These are phyloP conservation scores for Phytophthora sp. DNA, from an alignment of 352 stramenopile genomes.

Conservation along the genomic window DNA sequence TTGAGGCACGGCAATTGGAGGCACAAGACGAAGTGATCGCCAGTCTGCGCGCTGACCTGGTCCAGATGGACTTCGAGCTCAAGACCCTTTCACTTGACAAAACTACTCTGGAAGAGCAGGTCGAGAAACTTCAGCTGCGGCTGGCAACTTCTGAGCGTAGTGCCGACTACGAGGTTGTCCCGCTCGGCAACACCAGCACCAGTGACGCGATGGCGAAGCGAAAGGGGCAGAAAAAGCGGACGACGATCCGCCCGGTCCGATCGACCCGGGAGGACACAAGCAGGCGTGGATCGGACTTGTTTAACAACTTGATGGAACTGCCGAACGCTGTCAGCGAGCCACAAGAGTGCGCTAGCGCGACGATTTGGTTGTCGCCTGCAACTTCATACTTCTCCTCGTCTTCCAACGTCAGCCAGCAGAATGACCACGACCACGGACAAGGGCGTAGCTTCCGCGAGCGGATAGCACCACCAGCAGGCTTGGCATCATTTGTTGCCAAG, in stretches of 20 bases:
- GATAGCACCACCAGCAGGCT: slow-evolving; percentile 26
- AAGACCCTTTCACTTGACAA: slow-evolving; percentile 58
- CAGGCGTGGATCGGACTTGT: slow-evolving; percentile 37
- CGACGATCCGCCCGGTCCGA: slow-evolving; percentile 40
- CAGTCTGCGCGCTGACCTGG: slow-evolving; percentile 58
- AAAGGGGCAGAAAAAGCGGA: slow-evolving; percentile 45
- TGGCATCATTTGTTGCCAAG: slow-evolving; percentile 59
- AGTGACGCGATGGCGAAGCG: slow-evolving; percentile 30
- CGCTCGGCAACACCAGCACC: slow-evolving; percentile 34
- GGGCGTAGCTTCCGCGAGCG: slow-evolving; percentile 20
- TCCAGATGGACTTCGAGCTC: slow-evolving; percentile 76
- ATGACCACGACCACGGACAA: slow-evolving; percentile 10
- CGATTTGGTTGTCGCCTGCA: slow-evolving; percentile 22
- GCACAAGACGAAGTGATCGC: slow-evolving; percentile 57
- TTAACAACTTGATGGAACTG: slow-evolving; percentile 68
- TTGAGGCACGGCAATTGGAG: slow-evolving; percentile 39
- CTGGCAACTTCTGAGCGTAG: slow-evolving; percentile 16
- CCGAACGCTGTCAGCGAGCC: slow-evolving; percentile 50
- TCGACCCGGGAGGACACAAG: slow-evolving; percentile 26
- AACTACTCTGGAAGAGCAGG: slow-evolving; percentile 35
- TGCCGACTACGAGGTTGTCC: slow-evolving; percentile 51
- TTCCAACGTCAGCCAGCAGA: not conserved
- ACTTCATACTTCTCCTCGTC: slow-evolving; percentile 22
- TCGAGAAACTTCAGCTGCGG: slow-evolving; percentile 40
- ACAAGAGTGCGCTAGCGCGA: slow-evolving; percentile 18